A percentile compares a stretch with the other conserved stretches of the same genome.
These are phyloP conservation scores for Dacryopinax primogenitus DNA, from an alignment of 768 basidiomycete genomes.

Conservation along the genomic window DNA sequence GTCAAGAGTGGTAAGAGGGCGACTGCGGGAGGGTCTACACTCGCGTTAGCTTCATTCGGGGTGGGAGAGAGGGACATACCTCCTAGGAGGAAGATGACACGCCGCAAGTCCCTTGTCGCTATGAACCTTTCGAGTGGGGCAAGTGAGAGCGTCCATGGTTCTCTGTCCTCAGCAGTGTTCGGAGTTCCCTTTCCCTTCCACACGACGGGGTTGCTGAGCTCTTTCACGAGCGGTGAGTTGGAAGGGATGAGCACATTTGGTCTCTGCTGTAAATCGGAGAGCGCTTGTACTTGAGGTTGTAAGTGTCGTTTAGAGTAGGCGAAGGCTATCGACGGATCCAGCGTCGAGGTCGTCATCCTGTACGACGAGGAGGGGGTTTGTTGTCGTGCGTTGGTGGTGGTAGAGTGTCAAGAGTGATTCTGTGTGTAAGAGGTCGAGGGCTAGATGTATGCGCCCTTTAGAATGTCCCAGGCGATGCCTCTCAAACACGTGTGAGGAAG, in stretches of 20 bases:
- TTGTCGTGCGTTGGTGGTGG: neutral
- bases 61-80: neutral
- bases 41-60: neutral
- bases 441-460: too few relatives aligned
- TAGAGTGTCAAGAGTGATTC: neutral
- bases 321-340: neutral
- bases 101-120: neutral
- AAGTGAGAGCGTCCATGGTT: neutral
- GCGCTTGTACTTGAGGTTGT: neutral
- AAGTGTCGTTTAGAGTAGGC: neutral
- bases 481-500: too few relatives aligned
- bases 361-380: too few relatives aligned
- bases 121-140: neutral
- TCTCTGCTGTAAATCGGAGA: neutral
- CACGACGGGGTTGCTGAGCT: neutral
- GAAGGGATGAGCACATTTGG: neutral
- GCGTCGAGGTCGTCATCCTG: neutral
- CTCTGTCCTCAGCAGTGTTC: neutral
- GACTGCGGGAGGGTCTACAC: conserved; percentile 25
- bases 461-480: too few relatives aligned
- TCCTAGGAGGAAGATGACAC: neutral
- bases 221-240: neutral
- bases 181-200: neutral
- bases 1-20: conserved; percentile 28
- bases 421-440: too few relatives aligned